Evolutionary conservation across 768 basidiomycete species (phyloP), one percentile per base, ranked within the genome.

Genomic region (Suillus placidus): DNA sequence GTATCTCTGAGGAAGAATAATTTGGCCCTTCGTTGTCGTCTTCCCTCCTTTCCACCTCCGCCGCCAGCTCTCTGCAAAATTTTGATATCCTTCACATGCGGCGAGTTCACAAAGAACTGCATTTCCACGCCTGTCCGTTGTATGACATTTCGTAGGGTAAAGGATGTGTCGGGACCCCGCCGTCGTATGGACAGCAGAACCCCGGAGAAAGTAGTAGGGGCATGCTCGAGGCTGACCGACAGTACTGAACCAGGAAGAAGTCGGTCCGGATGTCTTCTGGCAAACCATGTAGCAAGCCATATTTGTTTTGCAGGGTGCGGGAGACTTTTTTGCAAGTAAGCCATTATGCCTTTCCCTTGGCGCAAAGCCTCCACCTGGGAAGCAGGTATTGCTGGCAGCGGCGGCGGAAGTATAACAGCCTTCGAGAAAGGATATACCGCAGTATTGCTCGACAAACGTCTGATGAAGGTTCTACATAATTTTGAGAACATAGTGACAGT

Each of bases 101-200:
- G 96, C 61, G 91, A 93, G 72, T 87, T 88, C 68, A 89, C 87
- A 76, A 90, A 95, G 80, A 94, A 92, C 73, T 90, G 91, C 90
- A 94, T 90, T 82, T 98, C 97, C 45, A 97, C 91, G 14, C 95
- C 96, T 14, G 91, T 94, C 68, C 94, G 85, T 71, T 94, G 91
- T 61, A 99, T 85, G 69, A 97, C 87, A 78, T 98, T 98, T 68
- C 97, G 86, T 61, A 99, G 79, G 62, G 89, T 82, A 73, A 99
- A 92, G n/a, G 89, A 91, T 34, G 94, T 95, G 79, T 94, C 93
- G 35, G 87, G 83, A 1, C 95, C 96, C 45, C 91, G 86, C 71
- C 93, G 85, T 61, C 93, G 87, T 69, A 96, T 85, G 37, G 88
- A 86, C 71, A 97, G 84, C 64, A 99, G 82, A 54, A 98, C 91